Conservation (phyloP, 2,329 filamentous ascomycete genomes). For the Fusarium mangiferae region DNA sequence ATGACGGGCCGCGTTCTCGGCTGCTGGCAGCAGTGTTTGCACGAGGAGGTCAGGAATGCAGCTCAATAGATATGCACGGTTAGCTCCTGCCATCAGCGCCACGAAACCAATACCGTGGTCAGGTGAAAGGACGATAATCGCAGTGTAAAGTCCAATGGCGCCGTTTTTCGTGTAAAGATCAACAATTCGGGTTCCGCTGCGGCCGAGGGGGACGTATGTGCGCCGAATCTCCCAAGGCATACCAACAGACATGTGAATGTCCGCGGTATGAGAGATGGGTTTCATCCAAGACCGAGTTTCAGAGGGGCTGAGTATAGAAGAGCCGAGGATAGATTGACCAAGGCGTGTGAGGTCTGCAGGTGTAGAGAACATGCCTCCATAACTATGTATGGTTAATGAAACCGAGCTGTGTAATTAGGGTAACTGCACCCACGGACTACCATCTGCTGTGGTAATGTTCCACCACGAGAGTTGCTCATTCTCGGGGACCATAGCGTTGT, state of each 20-base stretch:
- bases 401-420: rapidly evolving
- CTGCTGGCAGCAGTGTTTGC: not conserved
- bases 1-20: not conserved
- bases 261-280: not conserved
- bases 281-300: slow-evolving; percentile 11
- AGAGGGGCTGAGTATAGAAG: not conserved
- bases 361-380: slow-evolving; percentile 14
- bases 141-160: not conserved
- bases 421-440: not conserved
- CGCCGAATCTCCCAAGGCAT: slow-evolving; percentile 25
- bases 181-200: not conserved
- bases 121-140: not conserved
- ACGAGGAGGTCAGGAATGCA: not conserved
- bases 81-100: not conserved
- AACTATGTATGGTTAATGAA: not conserved
- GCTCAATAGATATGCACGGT: not conserved
- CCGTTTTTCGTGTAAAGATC: slow-evolving; percentile 22
- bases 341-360: not conserved
- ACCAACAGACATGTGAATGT: not conserved
- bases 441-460: not conserved
- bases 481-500: slow-evolving; percentile 2
- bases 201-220: not conserved
- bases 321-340: slow-evolving; percentile 9
- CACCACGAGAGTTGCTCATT: not conserved
- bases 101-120: slow-evolving; percentile 3